Evolutionary conservation across 805 yeast genomes (phyloP).

Genomic region (Ogataea degrootiae): DNA sequence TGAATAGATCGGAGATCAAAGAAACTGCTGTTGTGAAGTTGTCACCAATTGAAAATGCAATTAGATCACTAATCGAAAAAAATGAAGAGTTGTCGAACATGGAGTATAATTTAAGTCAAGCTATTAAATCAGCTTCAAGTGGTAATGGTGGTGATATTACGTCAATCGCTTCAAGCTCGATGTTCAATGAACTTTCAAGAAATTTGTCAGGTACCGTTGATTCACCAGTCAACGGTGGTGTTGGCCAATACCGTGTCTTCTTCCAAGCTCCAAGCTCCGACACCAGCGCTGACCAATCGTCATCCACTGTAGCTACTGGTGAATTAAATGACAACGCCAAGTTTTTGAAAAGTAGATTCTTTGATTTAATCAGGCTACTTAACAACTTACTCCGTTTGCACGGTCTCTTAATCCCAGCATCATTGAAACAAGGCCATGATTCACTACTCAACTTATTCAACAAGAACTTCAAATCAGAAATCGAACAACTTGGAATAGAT

Average conservation of each 20-base stretch:
- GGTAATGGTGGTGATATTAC: constrained; percentile 19
- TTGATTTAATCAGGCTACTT: constrained; percentile 63
- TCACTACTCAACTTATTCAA: constrained; percentile 58
- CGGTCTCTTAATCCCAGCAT: constrained; percentile 53
- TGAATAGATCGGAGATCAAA: constrained; percentile 76
- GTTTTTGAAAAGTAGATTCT: constrained; percentile 46
- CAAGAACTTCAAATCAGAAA: constrained; percentile 65
- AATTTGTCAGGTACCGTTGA: constrained; percentile 81
- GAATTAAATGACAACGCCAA: constrained; percentile 20
- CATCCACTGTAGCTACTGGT: constrained; percentile 13
- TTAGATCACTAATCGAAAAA: constrained; percentile 59
- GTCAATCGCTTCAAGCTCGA: constrained; percentile 15
- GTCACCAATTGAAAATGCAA: constrained; percentile 84
- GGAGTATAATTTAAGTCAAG: constrained; percentile 54
- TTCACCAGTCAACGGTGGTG: constrained; percentile 91
- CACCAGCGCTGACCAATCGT: no score
- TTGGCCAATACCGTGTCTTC: constrained; percentile 74
- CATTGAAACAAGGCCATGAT: constrained; percentile 61
- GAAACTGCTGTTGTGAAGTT: constrained; percentile 43
- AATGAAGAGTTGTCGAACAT: constrained; percentile 67
- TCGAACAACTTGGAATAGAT: constrained; percentile 37
- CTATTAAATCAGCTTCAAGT: constrained; percentile 35
- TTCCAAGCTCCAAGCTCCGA: constrained; percentile 23
- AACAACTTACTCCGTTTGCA: constrained; percentile 65
- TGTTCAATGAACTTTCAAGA: constrained; percentile 63